Conservation (phyloP, 257 asterid genomes). For the Solanum piurae region DNA sequence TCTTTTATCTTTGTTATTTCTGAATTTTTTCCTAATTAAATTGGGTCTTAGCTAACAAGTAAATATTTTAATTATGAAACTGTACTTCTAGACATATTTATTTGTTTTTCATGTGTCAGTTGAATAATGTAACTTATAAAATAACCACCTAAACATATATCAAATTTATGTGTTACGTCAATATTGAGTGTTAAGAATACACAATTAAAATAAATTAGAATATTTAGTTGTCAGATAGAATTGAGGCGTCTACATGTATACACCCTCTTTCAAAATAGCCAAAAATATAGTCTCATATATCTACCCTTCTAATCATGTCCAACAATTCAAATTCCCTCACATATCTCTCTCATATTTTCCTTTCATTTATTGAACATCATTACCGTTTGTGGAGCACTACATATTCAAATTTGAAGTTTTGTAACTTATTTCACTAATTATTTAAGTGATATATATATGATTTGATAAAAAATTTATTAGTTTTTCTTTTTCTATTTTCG, state of each 20-base stretch:
- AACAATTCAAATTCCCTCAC: background rate
- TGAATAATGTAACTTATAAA: background rate
- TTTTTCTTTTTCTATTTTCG: too few relatives aligned
- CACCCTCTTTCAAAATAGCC: background rate
- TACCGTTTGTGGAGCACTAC: background rate
- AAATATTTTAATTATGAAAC: too few relatives aligned
- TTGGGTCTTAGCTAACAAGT: too few relatives aligned
- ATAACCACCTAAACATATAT: accelerated
- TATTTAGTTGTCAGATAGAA: too few relatives aligned
- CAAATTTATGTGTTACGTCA: too few relatives aligned
- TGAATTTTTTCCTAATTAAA: too few relatives aligned
- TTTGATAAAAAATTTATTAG: background rate
- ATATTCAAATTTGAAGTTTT: background rate
- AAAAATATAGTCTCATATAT: too few relatives aligned
- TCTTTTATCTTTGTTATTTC: too few relatives aligned
- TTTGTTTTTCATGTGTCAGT: background rate
- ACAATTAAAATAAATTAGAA: accelerated
- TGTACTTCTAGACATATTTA: too few relatives aligned
- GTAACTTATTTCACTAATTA: background rate
- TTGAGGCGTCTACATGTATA: too few relatives aligned
- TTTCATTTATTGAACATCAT: background rate
- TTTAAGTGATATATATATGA: background rate
- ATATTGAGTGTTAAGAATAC: accelerated
- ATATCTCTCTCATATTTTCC: background rate
- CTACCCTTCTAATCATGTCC: background rate